A percentile compares a stretch with the other conserved stretches of the same genome.
Evolutionary conservation across 2,329 filamentous ascomycete genomes (phyloP).

Genomic region (Phyllachora maydis): DNA sequence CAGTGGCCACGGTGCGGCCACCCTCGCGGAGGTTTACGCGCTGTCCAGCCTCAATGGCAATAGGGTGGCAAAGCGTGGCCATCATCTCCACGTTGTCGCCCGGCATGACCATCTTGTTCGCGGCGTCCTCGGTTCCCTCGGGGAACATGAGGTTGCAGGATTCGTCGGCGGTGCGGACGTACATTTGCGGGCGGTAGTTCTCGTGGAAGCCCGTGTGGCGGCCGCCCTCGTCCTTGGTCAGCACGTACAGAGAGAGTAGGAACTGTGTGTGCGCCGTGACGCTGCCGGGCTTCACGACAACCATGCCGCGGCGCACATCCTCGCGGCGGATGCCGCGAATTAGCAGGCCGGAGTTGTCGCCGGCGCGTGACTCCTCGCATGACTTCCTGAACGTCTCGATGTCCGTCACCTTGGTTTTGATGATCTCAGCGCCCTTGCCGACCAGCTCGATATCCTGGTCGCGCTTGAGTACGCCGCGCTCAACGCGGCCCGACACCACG

Average conservation of each 20-base stretch:
- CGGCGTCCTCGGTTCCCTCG: conserved; percentile 53
- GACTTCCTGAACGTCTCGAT: conserved; percentile 99
- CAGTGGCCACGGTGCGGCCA: conserved; percentile 72
- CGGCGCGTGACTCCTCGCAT: conserved; percentile 85
- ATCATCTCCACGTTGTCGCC: conserved; percentile 99
- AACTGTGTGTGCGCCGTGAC: conserved; percentile 83
- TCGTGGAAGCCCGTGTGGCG: conserved; percentile 87
- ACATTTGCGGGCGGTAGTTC: conserved; percentile 96
- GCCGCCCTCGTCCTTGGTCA: conserved; percentile 95
- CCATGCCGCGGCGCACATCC: conserved; percentile 89
- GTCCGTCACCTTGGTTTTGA: conserved; percentile 99
- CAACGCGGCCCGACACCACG: conserved; percentile 89
- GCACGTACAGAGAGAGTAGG: conserved; percentile 86
- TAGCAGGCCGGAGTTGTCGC: conserved; percentile 94
- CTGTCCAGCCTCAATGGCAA: conserved; percentile 79
- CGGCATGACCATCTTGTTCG: conserved; percentile 77
- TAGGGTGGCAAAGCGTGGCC: conserved; percentile 63
- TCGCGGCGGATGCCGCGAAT: conserved; percentile 92
- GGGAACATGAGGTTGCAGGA: conserved; percentile 66
- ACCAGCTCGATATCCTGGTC: conserved; percentile 90
- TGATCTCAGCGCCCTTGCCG: conserved; percentile 58
- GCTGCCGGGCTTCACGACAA: conserved; percentile 63
- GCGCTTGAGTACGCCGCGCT: conserved; percentile 85
- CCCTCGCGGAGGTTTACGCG: conserved; percentile 98
- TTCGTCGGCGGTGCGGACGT: conserved; percentile 79